Percentiles rank a stretch among this genome's conserved stretches.
Conservation (phyloP, 2,329 filamentous ascomycete species). For the Pyrenophora teres region DNA sequence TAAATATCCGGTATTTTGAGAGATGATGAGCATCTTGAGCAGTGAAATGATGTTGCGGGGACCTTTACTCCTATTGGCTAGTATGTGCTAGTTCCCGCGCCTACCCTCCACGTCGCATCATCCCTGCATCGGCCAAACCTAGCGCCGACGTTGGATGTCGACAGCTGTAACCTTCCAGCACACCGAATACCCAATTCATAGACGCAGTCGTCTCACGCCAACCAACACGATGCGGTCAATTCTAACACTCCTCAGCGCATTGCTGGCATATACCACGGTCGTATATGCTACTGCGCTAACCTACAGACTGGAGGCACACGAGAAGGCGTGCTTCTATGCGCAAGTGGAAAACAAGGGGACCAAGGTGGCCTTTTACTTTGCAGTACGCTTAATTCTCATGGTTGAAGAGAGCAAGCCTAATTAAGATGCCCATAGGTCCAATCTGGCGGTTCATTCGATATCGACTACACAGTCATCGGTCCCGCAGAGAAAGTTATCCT, state of each 20-base stretch:
- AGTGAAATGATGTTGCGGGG: neutral
- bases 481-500: slow-evolving; percentile 81
- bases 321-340: slow-evolving; percentile 95
- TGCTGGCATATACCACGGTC: slow-evolving; percentile 72
- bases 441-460: slow-evolving; percentile 96
- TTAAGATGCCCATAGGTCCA: slow-evolving; percentile 68
- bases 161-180: slow-evolving; percentile 35
- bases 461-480: slow-evolving; percentile 87
- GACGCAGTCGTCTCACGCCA: slow-evolving; percentile 13
- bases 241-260: slow-evolving; percentile 53
- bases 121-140: slow-evolving; percentile 28
- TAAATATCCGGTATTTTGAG: no score
- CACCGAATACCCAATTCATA: slow-evolving; percentile 14
- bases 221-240: slow-evolving; percentile 43
- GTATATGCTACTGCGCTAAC: slow-evolving; percentile 89
- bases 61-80: slow-evolving; percentile 22
- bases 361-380: slow-evolving; percentile 99
- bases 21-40: neutral
- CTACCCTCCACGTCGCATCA: slow-evolving; percentile 8
- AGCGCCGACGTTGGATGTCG: slow-evolving; percentile 33
- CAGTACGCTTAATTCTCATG: slow-evolving; percentile 61
- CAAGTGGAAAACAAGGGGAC: slow-evolving; percentile 75
- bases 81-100: slow-evolving; percentile 14
- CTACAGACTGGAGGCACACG: slow-evolving; percentile 86
- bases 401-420: neutral